Percentiles rank a stretch among this genome's conserved stretches.
Evolutionary conservation across 2,329 filamentous ascomycete species (phyloP).

Genomic region (Xylariaceae sp.): DNA sequence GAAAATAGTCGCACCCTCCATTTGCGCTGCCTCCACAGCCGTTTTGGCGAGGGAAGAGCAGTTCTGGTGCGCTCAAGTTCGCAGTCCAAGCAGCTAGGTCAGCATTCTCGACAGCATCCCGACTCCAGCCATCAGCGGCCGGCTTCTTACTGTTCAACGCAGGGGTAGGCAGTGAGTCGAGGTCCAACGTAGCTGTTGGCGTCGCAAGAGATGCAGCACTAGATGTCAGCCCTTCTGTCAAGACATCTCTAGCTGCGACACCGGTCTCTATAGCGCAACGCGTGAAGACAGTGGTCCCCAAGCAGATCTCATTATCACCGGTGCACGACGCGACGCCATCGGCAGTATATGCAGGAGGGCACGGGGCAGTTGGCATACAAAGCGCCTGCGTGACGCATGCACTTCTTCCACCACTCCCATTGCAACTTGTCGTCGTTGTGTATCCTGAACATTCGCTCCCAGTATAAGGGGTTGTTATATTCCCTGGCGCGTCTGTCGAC

Average conservation of each 20-base stretch:
- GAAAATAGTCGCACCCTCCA: conserved; percentile 1
- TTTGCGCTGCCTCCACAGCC: conserved; percentile 3
- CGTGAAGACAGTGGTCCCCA: not conserved
- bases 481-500: not conserved
- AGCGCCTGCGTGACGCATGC: not conserved
- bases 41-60: conserved; percentile 2
- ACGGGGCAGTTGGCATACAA: not conserved
- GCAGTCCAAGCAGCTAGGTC: not conserved
- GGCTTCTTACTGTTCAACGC: no score
- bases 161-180: not conserved
- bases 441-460: conserved; percentile 1
- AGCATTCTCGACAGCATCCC: not conserved
- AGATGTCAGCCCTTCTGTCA: no score
- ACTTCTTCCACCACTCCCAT: no score
- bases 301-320: not conserved
- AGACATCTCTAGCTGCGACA: not conserved
- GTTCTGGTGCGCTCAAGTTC: not conserved
- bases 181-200: not conserved
- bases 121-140: conserved; percentile 1
- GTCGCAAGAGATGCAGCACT: no score
- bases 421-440: not conserved
- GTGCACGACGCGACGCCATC: not conserved
- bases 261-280: not conserved
- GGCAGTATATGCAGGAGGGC: conserved; percentile 1
- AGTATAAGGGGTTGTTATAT: not conserved